Conservation (phyloP, 2,329 filamentous ascomycete genomes). For the Cucurbitaria berberidis region DNA sequence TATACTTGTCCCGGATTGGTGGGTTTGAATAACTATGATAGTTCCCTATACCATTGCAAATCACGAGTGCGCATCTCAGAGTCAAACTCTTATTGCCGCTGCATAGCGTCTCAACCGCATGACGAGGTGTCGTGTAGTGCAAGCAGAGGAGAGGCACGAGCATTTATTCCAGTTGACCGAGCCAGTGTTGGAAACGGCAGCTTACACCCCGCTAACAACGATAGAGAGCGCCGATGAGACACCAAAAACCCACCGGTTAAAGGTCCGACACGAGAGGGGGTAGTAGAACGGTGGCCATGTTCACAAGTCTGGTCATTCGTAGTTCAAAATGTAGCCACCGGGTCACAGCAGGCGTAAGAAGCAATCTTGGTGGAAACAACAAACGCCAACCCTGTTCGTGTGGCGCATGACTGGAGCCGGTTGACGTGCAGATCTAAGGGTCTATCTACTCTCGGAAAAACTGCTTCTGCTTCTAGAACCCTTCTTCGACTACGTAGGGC, state of each 20-base stretch:
- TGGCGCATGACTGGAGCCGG: conserved; percentile 24
- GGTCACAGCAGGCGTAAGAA: neutral
- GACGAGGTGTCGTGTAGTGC: neutral
- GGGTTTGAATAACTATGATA: neutral
- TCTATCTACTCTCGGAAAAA: neutral
- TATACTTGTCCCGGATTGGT: neutral
- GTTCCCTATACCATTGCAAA: neutral
- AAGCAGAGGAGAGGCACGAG: neutral
- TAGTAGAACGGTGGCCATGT: neutral
- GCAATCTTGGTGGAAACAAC: neutral
- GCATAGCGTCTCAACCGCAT: neutral
- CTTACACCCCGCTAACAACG: neutral
- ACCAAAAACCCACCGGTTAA: conserved; percentile 25
- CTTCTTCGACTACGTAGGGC: neutral
- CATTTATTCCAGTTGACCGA: conserved; percentile 6
- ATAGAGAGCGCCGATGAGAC: conserved; percentile 6
- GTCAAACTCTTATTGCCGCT: neutral
- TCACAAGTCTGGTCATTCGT: neutral
- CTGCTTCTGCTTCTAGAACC: conserved; percentile 7
- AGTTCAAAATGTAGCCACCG: neutral
- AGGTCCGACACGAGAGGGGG: neutral
- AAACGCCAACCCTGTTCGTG: conserved; percentile 2
- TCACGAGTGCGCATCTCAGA: neutral
- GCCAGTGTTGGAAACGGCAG: neutral
- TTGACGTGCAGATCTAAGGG: conserved; percentile 13